Evolutionary conservation across 1,284 basidiomycete genomes (phyloP), one percentile per base, ranked within the genome.

Genomic region (Irpex sp.): DNA sequence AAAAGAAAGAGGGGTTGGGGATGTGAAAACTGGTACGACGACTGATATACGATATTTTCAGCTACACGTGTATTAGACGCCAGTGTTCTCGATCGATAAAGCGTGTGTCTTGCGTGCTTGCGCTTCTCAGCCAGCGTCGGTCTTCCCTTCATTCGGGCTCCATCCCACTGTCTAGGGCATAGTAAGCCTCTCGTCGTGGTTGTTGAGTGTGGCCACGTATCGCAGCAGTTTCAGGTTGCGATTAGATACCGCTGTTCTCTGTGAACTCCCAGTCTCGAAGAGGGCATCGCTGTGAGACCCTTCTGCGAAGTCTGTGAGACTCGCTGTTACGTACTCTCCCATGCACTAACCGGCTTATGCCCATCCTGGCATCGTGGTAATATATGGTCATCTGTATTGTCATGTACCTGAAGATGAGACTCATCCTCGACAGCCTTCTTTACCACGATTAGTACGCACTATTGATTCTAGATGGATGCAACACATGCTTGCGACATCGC

Each of bases 1-100:
- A 65, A 69, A 65, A 61, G 60, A 64, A 62, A 63, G 26, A 26
- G 69, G 49, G 59, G 60, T 15, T 47, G 57, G 64, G 59, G 65
- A 55, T 15, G 52, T 54, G 26, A 55, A 44, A 55, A 60, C 40
- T 65, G 64, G 61, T 59, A 65, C 64, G 64, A 65, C 26, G 5
- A 31, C 44, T 15, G 57, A 58, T 56, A 62, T 62, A 60, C 55
- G 44, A 55, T 19, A 57, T 64, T 60, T 56, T 56, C 57, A 38
- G 31, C 17, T 36, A 59, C 64, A 65, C 64, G 61, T 62, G 64
- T 17, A 49, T 54, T 55, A 59, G 59, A 61, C 64, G 64, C 64
- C 61, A n/a, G 61, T 49, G 48, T 8, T 51, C 26, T 19, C 56
- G 55, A 65, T 63, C 62, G 62, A 63, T 63, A 26, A 65, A 62